Base-by-base conservation (phyloP, 2,329 filamentous ascomycete species). In the Xylaria sp. region DNA sequence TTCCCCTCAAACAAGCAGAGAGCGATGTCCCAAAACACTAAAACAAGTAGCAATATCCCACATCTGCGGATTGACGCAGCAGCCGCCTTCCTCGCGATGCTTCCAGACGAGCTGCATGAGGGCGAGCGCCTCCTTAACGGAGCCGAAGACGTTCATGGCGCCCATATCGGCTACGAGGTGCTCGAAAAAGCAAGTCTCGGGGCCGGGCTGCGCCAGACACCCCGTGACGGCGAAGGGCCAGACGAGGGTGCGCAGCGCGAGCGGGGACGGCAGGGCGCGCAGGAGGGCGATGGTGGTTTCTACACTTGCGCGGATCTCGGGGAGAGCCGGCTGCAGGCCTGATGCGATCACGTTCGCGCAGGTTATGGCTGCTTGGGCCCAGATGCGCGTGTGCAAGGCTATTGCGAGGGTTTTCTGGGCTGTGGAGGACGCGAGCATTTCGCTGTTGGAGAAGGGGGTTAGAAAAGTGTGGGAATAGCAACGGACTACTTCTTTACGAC, bases 161-260 rank as follows among this genome's bases (percentile, higher is more conserved):
- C 74, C 75, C 73, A 78, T 74, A 3, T 59, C 62, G 23, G 46
- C 56, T 0, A 77, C 69, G 39, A 76, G 68, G 18, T 68, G 68
- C 23, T 64, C 56, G 66, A 76, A 75, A 54, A 76, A 67, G 56
- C 75, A 66, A n/a, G 71, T n/a, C 36, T 75, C 66, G 49, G 74
- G 68, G n/a, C 71, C 75, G 1, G 64, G 39, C 10, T 66, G 64
- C 18, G 71, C 72, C 31, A 78, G 71, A 57, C 76, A 78, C 3
- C 77, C 75, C 18, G 76, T 74, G 41, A 78, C 71, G 20, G 71
- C 75, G 60, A 78, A 77, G 8, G 76, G 75, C 76, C 76, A 78
- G 20, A 74, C 60, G 23, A 78, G 48, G 5, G 75, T 78, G 23
- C 73, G 71, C 52, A 78, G 68, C 9, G 72, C 71, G 3, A 75